phyloP scores from a whole-genome alignment of 2,329 filamentous ascomycete genomes.

The Esteya vermicola region DNA sequence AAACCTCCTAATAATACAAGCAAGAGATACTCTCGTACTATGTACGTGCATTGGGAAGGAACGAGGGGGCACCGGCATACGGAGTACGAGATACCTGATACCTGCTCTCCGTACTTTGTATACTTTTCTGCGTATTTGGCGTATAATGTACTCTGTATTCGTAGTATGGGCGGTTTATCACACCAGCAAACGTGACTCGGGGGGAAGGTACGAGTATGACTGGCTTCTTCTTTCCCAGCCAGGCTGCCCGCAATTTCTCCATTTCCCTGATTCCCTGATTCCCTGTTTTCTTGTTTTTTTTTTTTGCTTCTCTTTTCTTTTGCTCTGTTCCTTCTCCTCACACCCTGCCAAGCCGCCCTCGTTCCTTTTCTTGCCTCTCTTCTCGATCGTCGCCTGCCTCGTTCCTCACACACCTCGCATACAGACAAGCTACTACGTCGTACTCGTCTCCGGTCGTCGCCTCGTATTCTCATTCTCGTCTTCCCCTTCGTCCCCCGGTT shows the following conservation, averaged over 20 bases:
- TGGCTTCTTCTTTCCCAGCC: background rate
- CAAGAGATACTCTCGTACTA: no score
- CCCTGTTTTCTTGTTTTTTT: background rate
- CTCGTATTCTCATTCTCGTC: no score
- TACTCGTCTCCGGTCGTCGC: no score
- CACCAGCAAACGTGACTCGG: conserved; percentile 1
- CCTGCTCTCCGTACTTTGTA: no score
- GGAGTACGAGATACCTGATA: no score
- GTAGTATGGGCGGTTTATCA: background rate
- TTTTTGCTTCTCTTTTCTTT: background rate
- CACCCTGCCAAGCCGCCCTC: background rate
- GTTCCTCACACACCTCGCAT: background rate
- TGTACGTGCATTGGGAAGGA: no score
- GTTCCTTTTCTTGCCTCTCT: background rate
- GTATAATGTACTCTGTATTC: no score
- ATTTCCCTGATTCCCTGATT: background rate
- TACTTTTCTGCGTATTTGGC: no score
- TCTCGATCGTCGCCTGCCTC: background rate
- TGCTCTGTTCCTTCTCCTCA: background rate
- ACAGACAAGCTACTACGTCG: no score
- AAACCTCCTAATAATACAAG: no score
- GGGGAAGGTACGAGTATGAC: conserved; percentile 1
- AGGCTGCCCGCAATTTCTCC: background rate
- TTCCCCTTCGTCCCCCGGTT: no score
- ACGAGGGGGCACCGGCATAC: no score